Conservation (phyloP, 2,329 filamentous ascomycete genomes). For the Diaporthe sp. region DNA sequence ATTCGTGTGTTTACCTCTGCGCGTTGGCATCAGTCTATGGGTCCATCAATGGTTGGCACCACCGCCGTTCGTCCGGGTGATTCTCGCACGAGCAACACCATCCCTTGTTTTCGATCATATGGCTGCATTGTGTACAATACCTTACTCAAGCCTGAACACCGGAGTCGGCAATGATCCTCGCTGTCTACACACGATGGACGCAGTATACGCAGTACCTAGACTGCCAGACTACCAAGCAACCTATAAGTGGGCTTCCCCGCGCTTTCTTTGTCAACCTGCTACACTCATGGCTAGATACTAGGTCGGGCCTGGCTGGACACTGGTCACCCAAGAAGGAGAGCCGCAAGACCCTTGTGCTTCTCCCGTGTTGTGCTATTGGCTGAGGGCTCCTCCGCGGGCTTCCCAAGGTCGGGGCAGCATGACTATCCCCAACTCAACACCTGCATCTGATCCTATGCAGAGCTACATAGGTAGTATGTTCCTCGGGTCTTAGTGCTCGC, state of each 20-base stretch:
- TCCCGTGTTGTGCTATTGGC: constrained; percentile 39
- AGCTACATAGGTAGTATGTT: too few relatives aligned
- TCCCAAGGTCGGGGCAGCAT: neutral
- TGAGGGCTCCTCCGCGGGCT: neutral
- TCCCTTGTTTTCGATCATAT: neutral
- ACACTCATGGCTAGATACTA: neutral
- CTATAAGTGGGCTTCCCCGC: neutral
- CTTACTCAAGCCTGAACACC: neutral
- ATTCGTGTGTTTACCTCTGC: neutral
- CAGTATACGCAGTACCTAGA: neutral
- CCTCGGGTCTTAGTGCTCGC: neutral
- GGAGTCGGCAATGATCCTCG: neutral
- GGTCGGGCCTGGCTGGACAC: neutral
- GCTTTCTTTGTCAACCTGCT: neutral
- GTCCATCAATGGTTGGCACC: neutral
- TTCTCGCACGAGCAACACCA: neutral
- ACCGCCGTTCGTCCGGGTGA: neutral
- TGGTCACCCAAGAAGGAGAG: constrained; percentile 1
- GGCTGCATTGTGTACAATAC: neutral
- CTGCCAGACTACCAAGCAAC: neutral
- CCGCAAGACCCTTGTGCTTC: constrained; percentile 37
- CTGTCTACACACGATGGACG: too few relatives aligned
- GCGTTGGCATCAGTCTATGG: neutral
- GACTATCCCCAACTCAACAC: neutral
- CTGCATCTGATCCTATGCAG: neutral